A percentile compares a stretch with the other conserved stretches of the same genome.
phyloP scores from a whole-genome alignment of 495 filamentous ascomycete genomes.

The Aspergillus sparsus region DNA sequence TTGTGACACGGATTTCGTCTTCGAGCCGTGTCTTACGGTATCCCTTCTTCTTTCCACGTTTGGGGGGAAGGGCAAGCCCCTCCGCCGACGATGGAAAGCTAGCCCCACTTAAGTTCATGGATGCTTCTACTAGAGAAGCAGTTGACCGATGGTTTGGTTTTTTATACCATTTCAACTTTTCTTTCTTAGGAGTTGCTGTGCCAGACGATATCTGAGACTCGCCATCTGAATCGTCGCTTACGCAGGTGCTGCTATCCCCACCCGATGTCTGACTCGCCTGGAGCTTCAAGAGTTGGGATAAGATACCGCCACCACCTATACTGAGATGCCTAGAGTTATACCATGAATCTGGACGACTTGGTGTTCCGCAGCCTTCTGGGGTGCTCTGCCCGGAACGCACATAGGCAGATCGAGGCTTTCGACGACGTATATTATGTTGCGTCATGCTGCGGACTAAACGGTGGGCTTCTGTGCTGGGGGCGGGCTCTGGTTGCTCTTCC shows the following conservation, averaged over 20 bases:
- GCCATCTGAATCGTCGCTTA: constrained; percentile 45
- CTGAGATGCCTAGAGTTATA: constrained; percentile 27
- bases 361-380: constrained; percentile 31
- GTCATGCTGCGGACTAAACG: constrained; percentile 47
- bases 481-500: constrained; percentile 28
- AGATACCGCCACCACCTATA: constrained; percentile 39
- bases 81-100: constrained; percentile 37
- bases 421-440: constrained; percentile 34
- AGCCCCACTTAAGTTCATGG: constrained; percentile 50
- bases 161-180: constrained; percentile 68
- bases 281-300: constrained; percentile 43
- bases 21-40: constrained; percentile 56
- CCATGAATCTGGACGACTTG: constrained; percentile 34
- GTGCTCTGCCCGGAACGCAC: constrained; percentile 42
- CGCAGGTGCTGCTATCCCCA: constrained; percentile 32
- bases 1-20: constrained; percentile 70
- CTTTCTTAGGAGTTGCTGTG: constrained; percentile 56
- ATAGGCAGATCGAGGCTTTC: constrained; percentile 39
- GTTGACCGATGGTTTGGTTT: constrained; percentile 50
- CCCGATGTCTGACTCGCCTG: constrained; percentile 36
- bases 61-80: constrained; percentile 33
- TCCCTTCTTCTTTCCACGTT: constrained; percentile 31
- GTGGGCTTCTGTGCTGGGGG: constrained; percentile 44
- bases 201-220: constrained; percentile 46
- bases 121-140: constrained; percentile 45